Base-by-base conservation (phyloP, 73 alveolate genomes). In the Effrenium voratum region DNA sequence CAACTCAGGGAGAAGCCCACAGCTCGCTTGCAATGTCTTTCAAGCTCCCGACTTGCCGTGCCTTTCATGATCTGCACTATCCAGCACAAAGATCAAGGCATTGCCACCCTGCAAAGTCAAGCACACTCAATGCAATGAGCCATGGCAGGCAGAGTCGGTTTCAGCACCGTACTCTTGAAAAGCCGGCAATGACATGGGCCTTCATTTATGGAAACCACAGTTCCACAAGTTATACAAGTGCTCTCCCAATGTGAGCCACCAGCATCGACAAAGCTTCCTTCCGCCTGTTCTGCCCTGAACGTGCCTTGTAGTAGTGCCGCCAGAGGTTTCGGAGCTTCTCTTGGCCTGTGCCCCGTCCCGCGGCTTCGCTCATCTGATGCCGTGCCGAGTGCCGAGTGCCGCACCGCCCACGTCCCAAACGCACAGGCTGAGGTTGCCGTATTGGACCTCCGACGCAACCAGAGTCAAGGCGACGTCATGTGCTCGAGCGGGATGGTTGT, bases 321-420 rank as follows among this genome's bases (percentile, higher is more conserved):
- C 77, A 63, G 19, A 63, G 77, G 0, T 40, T 40, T 63, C 77
- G 77, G 77, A 63, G 77, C 77, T 63, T 63, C 77, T 63, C 77
- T 30, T 63, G 77, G 77, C 77, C 77, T 63, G 13, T 24, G 77
- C 16, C 77, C n/a, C n/a, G n/a, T n/a, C n/a, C n/a, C n/a, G n/a
- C n/a, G n/a, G n/a, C n/a, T n/a, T n/a, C n/a, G n/a, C n/a, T n/a
- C n/a, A n/a, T n/a, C n/a, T n/a, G n/a, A n/a, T n/a, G n/a, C n/a
- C n/a, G n/a, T n/a, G n/a, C n/a, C n/a, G n/a, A n/a, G n/a, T n/a
- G 77, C 34, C 32, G 77, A 28, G 77, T 30, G 41, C 77, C 40
- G 6, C 6, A 30, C 77, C 77, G 34, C 77, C 77, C 77, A 63
- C 77, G 34, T 63, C 77, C 77, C 77, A 63, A 10, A 63, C 77